These are phyloP conservation scores for Fusarium redolens DNA, from an alignment of 2,329 filamentous ascomycete species.

Conservation along the genomic window DNA sequence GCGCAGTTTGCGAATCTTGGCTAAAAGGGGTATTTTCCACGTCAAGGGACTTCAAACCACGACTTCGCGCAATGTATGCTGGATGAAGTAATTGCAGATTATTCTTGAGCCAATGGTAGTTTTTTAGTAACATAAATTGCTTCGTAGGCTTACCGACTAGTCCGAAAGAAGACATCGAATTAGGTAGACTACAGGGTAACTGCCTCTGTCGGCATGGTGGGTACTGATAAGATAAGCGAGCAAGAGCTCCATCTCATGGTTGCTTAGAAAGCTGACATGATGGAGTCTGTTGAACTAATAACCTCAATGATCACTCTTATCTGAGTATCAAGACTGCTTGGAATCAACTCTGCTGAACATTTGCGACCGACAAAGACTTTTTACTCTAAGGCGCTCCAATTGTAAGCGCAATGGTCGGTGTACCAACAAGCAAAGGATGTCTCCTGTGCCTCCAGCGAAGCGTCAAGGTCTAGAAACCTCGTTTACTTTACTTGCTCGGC, in stretches of 20 bases:
- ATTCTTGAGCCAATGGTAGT: too few species aligned
- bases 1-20: too few species aligned
- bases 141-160: too few species aligned
- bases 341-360: too few species aligned
- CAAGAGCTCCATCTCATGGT: too few species aligned
- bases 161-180: too few species aligned
- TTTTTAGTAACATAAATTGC: not conserved
- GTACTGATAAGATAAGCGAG: not conserved
- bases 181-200: not conserved
- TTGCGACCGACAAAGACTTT: rapidly evolving
- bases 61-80: too few species aligned
- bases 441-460: not conserved
- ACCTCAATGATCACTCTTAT: not conserved
- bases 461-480: not conserved
- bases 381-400: too few species aligned
- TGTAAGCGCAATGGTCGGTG: not conserved
- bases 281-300: not conserved
- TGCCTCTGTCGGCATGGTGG: rapidly evolving
- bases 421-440: not conserved
- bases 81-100: too few species aligned
- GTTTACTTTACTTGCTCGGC: rapidly evolving
- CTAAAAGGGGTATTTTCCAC: too few species aligned
- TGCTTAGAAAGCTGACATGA: not conserved
- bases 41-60: too few species aligned
- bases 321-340: not conserved